Conservation (phyloP, 73 alveolate genomes). For the Paramecium pentaurelia region DNA sequence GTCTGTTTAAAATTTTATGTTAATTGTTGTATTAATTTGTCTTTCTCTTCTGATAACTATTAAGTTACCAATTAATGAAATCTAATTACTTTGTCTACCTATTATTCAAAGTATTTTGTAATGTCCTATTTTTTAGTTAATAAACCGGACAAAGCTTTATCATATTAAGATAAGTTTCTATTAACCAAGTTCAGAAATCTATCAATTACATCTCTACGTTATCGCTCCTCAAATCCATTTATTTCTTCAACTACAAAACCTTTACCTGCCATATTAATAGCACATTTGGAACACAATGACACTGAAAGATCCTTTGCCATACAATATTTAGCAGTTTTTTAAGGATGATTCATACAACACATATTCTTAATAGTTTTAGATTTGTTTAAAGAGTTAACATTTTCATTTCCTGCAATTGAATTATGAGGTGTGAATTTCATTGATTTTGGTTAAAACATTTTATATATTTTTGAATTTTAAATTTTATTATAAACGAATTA, state of each 20-base stretch:
- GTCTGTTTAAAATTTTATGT: neutral
- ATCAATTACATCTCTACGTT: neutral
- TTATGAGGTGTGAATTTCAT: slow-evolving; percentile 15
- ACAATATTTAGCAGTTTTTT: slow-evolving; percentile 30
- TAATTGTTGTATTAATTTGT: neutral
- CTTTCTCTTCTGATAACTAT: neutral
- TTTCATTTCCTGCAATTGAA: slow-evolving; percentile 6
- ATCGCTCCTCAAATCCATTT: neutral
- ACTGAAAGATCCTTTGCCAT: slow-evolving; percentile 41
- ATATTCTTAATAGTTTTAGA: neutral
- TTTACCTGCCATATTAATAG: slow-evolving; percentile 34
- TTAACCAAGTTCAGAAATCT: neutral
- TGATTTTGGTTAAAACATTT: neutral
- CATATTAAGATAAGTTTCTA: neutral
- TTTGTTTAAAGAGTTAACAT: neutral
- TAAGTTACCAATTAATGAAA: neutral
- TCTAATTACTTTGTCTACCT: neutral
- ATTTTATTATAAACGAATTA: neutral
- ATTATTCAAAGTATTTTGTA: neutral
- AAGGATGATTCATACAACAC: slow-evolving; percentile 39
- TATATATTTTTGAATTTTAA: neutral
- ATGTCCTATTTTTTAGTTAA: slow-evolving; percentile 1
- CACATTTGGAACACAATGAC: slow-evolving; percentile 43
- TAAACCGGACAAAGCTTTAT: neutral
- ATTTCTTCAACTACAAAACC: slow-evolving; percentile 31